Percentiles rank a stretch among this genome's conserved stretches.
Evolutionary conservation across 495 filamentous ascomycete genomes (phyloP).

Genomic region (Tuber melanosporum): DNA sequence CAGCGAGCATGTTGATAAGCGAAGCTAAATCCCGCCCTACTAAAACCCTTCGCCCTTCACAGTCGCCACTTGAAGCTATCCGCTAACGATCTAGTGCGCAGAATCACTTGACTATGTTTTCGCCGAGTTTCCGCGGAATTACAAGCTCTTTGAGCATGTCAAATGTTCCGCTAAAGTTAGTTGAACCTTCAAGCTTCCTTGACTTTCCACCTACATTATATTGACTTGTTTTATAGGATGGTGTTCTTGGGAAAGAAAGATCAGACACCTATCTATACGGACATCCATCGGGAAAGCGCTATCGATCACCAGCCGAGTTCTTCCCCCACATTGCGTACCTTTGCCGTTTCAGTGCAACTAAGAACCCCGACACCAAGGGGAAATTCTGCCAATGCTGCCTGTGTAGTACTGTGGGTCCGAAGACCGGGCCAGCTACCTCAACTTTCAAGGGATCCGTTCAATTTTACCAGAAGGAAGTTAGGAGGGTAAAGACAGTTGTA

Average conservation of each 20-base stretch:
- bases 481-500: slow-evolving; percentile 13
- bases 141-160: slow-evolving; percentile 34
- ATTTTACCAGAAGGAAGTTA: background rate
- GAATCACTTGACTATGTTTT: slow-evolving; percentile 30
- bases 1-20: background rate
- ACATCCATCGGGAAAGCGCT: slow-evolving; percentile 54
- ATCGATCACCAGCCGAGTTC: slow-evolving; percentile 55
- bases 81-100: background rate
- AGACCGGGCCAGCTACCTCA: slow-evolving; percentile 5
- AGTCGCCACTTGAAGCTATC: background rate
- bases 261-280: slow-evolving; percentile 59
- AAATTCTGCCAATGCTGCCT: slow-evolving; percentile 22
- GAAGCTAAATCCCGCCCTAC: background rate
- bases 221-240: slow-evolving; percentile 12
- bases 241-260: slow-evolving; percentile 32
- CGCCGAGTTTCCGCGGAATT: slow-evolving; percentile 22
- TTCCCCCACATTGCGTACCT: slow-evolving; percentile 57
- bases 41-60: background rate
- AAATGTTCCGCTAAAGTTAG: slow-evolving; percentile 10
- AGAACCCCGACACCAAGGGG: slow-evolving; percentile 4
- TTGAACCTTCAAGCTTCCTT: slow-evolving; percentile 10
- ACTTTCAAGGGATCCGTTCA: background rate
- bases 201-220: background rate
- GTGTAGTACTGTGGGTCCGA: slow-evolving; percentile 7
- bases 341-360: slow-evolving; percentile 10